These are phyloP conservation scores for Boletus semigastroideus DNA, from an alignment of 1,284 basidiomycete genomes.

Conservation along the genomic window DNA sequence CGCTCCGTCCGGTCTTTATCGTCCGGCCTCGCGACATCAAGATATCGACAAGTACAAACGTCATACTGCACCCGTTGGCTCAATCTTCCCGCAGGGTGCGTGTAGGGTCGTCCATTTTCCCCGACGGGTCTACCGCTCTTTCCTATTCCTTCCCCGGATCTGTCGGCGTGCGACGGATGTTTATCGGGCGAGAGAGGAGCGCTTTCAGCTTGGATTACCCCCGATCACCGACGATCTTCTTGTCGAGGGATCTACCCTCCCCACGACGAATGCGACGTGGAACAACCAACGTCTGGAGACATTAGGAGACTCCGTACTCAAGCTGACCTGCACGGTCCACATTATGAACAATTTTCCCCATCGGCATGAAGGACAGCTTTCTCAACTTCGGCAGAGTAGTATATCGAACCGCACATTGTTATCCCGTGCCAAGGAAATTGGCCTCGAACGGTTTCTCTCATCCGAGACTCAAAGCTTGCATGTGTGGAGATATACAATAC, in stretches of 20 bases:
- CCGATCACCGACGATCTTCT: constrained; percentile 55
- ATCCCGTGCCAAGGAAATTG: constrained; percentile 59
- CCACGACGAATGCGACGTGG: constrained; percentile 57
- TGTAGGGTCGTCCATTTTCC: constrained; percentile 55
- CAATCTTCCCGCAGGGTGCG: constrained; percentile 51
- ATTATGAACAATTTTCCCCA: constrained; percentile 72
- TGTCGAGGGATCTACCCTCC: constrained; percentile 72
- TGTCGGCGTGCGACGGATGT: constrained; percentile 63
- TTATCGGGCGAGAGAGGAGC: constrained; percentile 56
- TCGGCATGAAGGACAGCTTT: constrained; percentile 80
- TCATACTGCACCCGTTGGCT: constrained; percentile 32
- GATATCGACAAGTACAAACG: constrained; percentile 17
- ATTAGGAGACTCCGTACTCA: constrained; percentile 78
- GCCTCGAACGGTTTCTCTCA: constrained; percentile 62
- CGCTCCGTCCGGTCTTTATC: constrained; percentile 44
- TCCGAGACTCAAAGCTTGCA: constrained; percentile 55
- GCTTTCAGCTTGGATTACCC: constrained; percentile 56
- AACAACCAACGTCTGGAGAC: constrained; percentile 85
- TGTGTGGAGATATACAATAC: constrained; percentile 58
- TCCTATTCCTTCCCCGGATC: constrained; percentile 62
- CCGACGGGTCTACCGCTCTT: constrained; percentile 46
- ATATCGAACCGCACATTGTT: constrained; percentile 72
- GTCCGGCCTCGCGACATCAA: constrained; percentile 32
- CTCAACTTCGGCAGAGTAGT: constrained; percentile 56
- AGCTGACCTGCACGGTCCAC: constrained; percentile 73